phyloP scores from a whole-genome alignment of 2,329 filamentous ascomycete species.

The Sarocladium oryzae region DNA sequence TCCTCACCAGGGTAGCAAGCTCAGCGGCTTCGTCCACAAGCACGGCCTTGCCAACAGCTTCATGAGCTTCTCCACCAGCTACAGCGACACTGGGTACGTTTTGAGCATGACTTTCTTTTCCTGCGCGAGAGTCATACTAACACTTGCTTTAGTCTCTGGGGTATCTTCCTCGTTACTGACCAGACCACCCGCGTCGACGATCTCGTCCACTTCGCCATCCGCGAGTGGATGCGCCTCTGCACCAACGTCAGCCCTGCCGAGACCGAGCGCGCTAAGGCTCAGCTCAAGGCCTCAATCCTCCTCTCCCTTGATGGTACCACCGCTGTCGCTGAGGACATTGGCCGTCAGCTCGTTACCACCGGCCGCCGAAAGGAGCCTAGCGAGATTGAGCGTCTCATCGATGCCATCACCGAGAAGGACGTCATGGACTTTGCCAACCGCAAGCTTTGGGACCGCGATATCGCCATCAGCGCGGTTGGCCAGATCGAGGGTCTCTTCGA shows the following conservation, averaged over 20 bases:
- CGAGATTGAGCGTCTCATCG: slow-evolving; percentile 91
- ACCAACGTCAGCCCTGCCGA: slow-evolving; percentile 83
- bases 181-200: slow-evolving; percentile 84
- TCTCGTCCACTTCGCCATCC: slow-evolving; percentile 94
- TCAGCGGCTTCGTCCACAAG: slow-evolving; percentile 89
- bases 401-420: slow-evolving; percentile 86
- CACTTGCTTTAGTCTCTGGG: slow-evolving; percentile 70
- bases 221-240: slow-evolving; percentile 95
- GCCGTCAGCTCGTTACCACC: slow-evolving; percentile 96
- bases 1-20: slow-evolving; percentile 95
- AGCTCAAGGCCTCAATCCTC: slow-evolving; percentile 97
- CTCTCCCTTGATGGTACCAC: slow-evolving; percentile 97
- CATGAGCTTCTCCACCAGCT: slow-evolving; percentile 99
- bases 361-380: slow-evolving; percentile 84
- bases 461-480: slow-evolving; percentile 89
- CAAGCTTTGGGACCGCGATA: slow-evolving; percentile 96
- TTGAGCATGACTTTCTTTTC: no score
- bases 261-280: slow-evolving; percentile 96
- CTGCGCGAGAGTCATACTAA: slow-evolving; percentile 17
- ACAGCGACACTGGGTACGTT: slow-evolving; percentile 93
- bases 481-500: slow-evolving; percentile 81
- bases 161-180: slow-evolving; percentile 96
- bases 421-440: slow-evolving; percentile 94
- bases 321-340: slow-evolving; percentile 95
- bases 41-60: slow-evolving; percentile 98